phyloP scores from a whole-genome alignment of 257 asterid species.

The Jacaranda mimosifolia region DNA sequence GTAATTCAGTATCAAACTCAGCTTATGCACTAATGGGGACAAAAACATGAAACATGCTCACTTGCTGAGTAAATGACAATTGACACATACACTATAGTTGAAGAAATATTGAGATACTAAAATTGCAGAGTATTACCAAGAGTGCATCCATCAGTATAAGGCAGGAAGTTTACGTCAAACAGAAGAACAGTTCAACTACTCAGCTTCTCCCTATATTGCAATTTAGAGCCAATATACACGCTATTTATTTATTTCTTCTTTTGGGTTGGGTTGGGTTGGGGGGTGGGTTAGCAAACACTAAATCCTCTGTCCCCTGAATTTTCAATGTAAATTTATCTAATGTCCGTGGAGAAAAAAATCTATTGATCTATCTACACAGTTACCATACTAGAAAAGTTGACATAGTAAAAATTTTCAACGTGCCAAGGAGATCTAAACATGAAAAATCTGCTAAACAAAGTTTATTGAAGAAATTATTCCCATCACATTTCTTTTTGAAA shows the following conservation, averaged over 20 bases:
- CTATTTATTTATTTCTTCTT: too few species aligned
- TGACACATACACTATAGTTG: slow-evolving; percentile 19
- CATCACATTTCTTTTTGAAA: neutral
- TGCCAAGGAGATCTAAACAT: neutral
- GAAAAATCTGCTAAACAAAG: neutral
- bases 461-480: neutral
- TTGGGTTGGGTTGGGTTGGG: neutral
- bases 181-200: neutral
- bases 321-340: neutral
- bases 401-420: neutral
- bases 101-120: slow-evolving; percentile 16
- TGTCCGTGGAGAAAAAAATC: neutral
- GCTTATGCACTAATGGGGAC: slow-evolving; percentile 23
- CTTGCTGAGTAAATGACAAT: neutral
- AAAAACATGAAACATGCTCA: slow-evolving; percentile 10
- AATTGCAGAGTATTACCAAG: neutral
- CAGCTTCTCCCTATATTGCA: slow-evolving; percentile 2
- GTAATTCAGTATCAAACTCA: slow-evolving; percentile 23
- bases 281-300: neutral
- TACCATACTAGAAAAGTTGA: slow-evolving; percentile 2
- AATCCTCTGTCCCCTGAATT: neutral
- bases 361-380: neutral
- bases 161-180: neutral
- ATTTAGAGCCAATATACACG: neutral
- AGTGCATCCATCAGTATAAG: neutral